Evolutionary conservation across 208 protist species (phyloP), one percentile per base, ranked within the genome.

Genomic region (Trypanosoma boissoni): DNA sequence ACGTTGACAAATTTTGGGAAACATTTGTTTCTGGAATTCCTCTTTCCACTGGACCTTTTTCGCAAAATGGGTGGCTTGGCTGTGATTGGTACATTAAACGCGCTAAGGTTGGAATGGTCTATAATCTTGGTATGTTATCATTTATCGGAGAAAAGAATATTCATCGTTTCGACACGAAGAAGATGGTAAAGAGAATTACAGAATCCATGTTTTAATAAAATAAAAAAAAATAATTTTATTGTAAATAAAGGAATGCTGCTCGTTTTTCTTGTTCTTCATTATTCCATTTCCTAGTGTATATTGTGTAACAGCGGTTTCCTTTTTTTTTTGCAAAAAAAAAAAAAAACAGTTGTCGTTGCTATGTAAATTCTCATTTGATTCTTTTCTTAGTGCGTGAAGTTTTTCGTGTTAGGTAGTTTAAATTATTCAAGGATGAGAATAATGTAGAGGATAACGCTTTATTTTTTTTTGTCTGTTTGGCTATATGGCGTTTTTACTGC

Each of bases 1-100:
- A 72, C 0, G 64, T 68, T n/a, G 63, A 69, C 39, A 28, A 24
- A 2, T 76, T 88, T 62, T 59, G 88, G 41, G 36, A 66, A 0
- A 59, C 18, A 18, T 87, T 88, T 74, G n/a, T 86, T 8, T 51
- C 58, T 14, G 76, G 70, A 42, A 68, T 89, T 64, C 74, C 87
- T 16, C 71, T 94, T 8, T 91, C 87, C 24, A 78, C 76, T 29
- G 81, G 74, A 12, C 87, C 87, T 7, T 66, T 82, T 29, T 57
- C 71, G 18, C 58, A 59, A 7, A 46, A 64, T 2, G 74, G 70
- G 0, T 57, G 64, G 3, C 58, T 87, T 8, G 73, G 68, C 34
- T 44, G 72, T 16, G 58, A 52, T 1, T 94, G 87, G 87, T 89
- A 79, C 45, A 45, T 21, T 12, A 72, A 64, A 9, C 62, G 87